Base-by-base conservation (phyloP, 495 filamentous ascomycete genomes). In the Parathielavia appendiculata region DNA sequence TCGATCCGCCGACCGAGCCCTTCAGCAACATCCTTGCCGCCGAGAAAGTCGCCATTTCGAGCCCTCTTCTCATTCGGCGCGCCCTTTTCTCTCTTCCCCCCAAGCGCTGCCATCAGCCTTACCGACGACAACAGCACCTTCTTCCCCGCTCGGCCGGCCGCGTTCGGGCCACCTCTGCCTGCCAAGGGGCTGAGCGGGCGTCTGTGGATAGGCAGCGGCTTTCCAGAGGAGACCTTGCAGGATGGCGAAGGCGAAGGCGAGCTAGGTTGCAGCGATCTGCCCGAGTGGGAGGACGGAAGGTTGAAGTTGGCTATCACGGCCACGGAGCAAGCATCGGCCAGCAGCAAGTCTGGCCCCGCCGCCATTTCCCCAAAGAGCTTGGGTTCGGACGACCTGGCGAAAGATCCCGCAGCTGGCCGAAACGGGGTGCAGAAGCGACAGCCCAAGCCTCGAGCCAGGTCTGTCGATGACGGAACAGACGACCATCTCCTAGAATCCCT, bases 71-170 rank as follows among this genome's bases (percentile, higher is more conserved):
- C 76, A 39, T 79, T 81, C 63, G 69, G 69, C 48, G 61, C 76
- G 9, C 79, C 79, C 6, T 81, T 81, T 43, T 88, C 90, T 9
- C 83, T 98, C 9, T 98, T 98, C 69, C 91, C 95, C 13, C 90
- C 91, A 5, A 95, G 89, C 57, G 95, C 93, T 32, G 87, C 95
- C 58, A 96, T 98, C 68, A 95, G 89, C 63, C 85, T 98, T 43
- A 95, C 90, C 59, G 92, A 98, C 73, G 93, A 98, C 70, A 97
- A 97, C 68, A 95, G 90, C 41, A 98, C 93, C 6, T 95, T 92
- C 63, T 98, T 98, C 74, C 75, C 95, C 19, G 91, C 93, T 46
- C 80, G 93, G 39, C 95, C 93, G 57, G 93, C 93, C 41, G 91
- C 90, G 51, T 98, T 97, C 71, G 93, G 93, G 1, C 90, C 95